Evolutionary conservation across 1,284 basidiomycete genomes (phyloP), one percentile per base, ranked within the genome.

Genomic region (Ustilago cynodontis): DNA sequence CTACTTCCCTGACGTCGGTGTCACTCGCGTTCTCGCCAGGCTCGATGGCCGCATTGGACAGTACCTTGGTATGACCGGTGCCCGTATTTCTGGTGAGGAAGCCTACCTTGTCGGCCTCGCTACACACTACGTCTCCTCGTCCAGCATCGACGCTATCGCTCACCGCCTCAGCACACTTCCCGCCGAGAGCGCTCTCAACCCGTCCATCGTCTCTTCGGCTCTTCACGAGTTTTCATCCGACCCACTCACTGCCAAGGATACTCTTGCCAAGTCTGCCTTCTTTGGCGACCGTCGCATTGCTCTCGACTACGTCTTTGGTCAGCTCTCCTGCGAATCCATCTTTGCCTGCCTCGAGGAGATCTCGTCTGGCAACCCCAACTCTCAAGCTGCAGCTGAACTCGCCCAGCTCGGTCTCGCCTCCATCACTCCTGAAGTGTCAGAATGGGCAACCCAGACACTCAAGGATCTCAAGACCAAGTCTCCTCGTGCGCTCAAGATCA

Each of bases 31-130:
- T 87, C 88, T 99, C 59, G 91, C 94, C 29, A 90, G 92, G 78
- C 88, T 99, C 63, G 97, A 99, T 85, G 97, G 97, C 16, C 89
- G 93, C 77, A 86, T 98, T 60, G 97, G 97, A 45, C 93, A 93
- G 20, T 99, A 97, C 88, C 90, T 99, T 62, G 93, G 92, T n/a
- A 87, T 99, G 80, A 98, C 96, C 5, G 92, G 93, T 41, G 77
- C 77, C 7, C 61, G 82, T 2, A 78, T 86, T 50, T 65, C 64
- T 6, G 84, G 84, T 20, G 76, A 78, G 16, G 84, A 86, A 37
- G 77, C 80, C 5, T 86, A 86, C 58, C 70, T 84, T 28, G 43
- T 67, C 39, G 84, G 84, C 16, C 64, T 85, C 9, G 84, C 81
- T 6, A 84, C 84, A 8, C 84, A 85, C 77, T 85, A 77, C 60